Base-by-base conservation (phyloP, 1,139 yeast species). In the Kurtzmaniella quercitrusa region DNA sequence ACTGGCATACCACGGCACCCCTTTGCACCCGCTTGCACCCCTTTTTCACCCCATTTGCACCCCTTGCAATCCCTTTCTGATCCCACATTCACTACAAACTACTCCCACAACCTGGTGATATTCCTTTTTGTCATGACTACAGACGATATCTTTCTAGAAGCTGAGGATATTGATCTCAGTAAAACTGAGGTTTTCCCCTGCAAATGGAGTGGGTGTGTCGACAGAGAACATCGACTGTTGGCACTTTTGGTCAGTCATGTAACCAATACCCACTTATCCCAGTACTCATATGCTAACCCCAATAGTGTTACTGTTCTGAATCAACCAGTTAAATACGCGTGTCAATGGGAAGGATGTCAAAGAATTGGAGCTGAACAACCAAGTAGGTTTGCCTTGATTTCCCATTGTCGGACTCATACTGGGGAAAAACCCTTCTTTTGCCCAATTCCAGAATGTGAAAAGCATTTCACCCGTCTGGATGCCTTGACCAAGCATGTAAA, bases 381-480 rank as follows among this genome's bases (percentile, higher is more conserved):
- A 3, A 74, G 82, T 7, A 58, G 82, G 45, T 75, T 78, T 60
- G 84, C 84, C 1, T 67, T 84, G 29, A 70, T 81, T 1, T 70
- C 84, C 0, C 91, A 84, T 56, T 68, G 83, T 53, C 61, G 88
- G 42, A 70, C 79, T 2, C 91, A 84, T 56, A 79, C 87, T 0
- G 83, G 85, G 0, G 87, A 82, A 53, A 75, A 75, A 51, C 87
- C 87, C 27, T 82, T 79, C 54, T 79, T 73, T 50, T 85, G 94
- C 56, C 73, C 81, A 0, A 69, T 83, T 12, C 89, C 89, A 1
- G 89, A 82, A 53, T 85, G 93, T 61, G 78, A 75, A 46, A 73
- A 79, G 48, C 74, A 73, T 42, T 83, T 82, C 54, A 72, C 79
- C 0, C 59, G 83, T 45, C 68, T 82, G 1, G 87, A 81, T 49